These are phyloP conservation scores for Lipomyces chichibuensis DNA, from an alignment of 805 yeast genomes.

Conservation along the genomic window DNA sequence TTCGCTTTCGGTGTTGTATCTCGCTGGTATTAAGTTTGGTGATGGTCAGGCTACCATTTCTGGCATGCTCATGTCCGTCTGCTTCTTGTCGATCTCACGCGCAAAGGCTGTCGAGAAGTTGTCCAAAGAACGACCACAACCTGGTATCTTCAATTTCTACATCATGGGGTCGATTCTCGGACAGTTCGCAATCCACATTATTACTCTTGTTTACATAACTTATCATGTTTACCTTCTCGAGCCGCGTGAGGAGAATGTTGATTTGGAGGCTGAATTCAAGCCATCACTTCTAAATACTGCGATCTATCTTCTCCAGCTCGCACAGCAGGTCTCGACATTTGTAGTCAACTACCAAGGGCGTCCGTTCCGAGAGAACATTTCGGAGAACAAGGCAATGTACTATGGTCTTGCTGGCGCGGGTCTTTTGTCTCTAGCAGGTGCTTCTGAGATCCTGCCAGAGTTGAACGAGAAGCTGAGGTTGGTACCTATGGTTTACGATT, in stretches of 20 bases:
- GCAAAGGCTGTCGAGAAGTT: constrained; percentile 88
- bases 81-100: constrained; percentile 93
- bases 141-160: constrained; percentile 91
- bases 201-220: constrained; percentile 79
- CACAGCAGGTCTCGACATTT: constrained; percentile 96
- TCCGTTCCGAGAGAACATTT: constrained; percentile 90
- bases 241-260: constrained; percentile 89
- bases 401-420: constrained; percentile 92
- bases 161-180: constrained; percentile 98
- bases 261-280: constrained; percentile 80
- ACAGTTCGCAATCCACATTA: constrained; percentile 91
- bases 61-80: constrained; percentile 88
- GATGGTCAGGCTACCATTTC: constrained; percentile 97
- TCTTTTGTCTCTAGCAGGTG: constrained; percentile 82
- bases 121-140: constrained; percentile 94
- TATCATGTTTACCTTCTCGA: constrained; percentile 81
- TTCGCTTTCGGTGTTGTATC: constrained; percentile 86
- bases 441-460: constrained; percentile 94
- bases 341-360: constrained; percentile 97
- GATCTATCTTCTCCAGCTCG: constrained; percentile 88
- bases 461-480: constrained; percentile 88
- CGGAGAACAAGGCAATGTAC: constrained; percentile 94
- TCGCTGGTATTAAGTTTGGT: constrained; percentile 98
- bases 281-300: constrained; percentile 96
- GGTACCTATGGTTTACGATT: constrained; percentile 76